Evolutionary conservation across 2,329 filamentous ascomycete genomes (phyloP), one percentile per base, ranked within the genome.

Genomic region (Ascosphaera apis): DNA sequence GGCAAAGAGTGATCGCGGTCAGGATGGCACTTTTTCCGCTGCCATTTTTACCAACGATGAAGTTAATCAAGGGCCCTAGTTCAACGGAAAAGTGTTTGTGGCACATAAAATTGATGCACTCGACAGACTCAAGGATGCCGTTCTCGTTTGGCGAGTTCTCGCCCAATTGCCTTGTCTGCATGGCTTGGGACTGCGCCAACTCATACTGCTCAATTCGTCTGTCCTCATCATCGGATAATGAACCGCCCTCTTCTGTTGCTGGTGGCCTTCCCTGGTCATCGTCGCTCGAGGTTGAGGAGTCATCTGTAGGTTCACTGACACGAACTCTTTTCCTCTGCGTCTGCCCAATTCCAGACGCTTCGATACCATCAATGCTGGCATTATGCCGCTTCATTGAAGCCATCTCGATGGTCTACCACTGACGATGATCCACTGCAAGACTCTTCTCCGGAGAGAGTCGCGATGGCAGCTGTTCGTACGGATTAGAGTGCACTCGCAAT

Each of bases 1-100:
- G 64, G 48, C 88, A 95, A 23, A 98, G 65, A 0, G 83, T 92
- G 43, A 98, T 70, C 3, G 83, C 88, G 0, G 88, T 95, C 18
- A 98, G 60, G 11, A 95, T 77, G 2, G 88, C 88, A 53, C 88
- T 98, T 60, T 98, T 98, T 25, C 88, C 88, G 51, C 86, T 95
- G 21, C 88, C 88, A 51, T 98, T 98, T 53, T 92, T 83, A 12
- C 88, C 88, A 37, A 93, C 84, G 41, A 98, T 84, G 56, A 98
- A 98, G 55, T 98, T 98, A 54, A 98, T 91, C 27, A 93, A 62
- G 0, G 88, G 88, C 0, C 88, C 88, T n/a, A 98, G 64, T 38
- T 77, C 69, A 40, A 91, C 78, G 31, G 76, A 71, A 13, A 95
- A 66, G 37, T 76, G 73, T 32, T 72, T 64, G 52, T 98, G 88